Base-by-base conservation (phyloP, 805 yeast species). In the Metschnikowia lunata region DNA sequence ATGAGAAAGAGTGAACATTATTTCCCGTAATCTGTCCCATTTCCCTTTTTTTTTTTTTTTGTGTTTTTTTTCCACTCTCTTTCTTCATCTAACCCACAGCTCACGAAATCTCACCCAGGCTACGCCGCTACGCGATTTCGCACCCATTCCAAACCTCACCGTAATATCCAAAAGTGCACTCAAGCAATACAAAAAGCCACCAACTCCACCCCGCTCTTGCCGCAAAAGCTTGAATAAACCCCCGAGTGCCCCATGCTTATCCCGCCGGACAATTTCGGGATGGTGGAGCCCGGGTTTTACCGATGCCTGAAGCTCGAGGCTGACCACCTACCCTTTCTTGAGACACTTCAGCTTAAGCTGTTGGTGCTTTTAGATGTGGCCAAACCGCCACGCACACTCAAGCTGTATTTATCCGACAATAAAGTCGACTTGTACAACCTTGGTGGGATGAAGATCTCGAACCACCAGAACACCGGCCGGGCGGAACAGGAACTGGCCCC, bases 231-330 rank as follows among this genome's bases (percentile, higher is more conserved):
- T 5, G 5, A 18, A 18, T 3, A 18, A 18, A 18, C 23, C 23
- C 23, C 23, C 23, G 3, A 18, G 3, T 18, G 23, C 23, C 23
- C 23, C 23, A 88, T 89, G 97, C 71, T 89, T 29, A 87, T 90
- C 0, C 95, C 96, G 1, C 98, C 99, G 1, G 91, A 88, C 39
- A 87, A 86, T 60, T 93, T 86, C 67, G 96, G 96, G 0, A 72
- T 88, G 28, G 97, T 90, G 4, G 97, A 93, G 64, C 82, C 83
- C 26, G 95, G 95, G 0, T 69, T 91, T 1, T 67, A 86, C 65
- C 74, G 97, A 42, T 87, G 97, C 56, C 76, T 93, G 5, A 80
- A 82, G 54, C 64, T 91, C 9, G 91, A 85, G 47, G 78, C 87
- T 1, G 80, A 86, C 45, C 83, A 86, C 60, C 73, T 83, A 46